A percentile compares a stretch with the other conserved stretches of the same genome.
phyloP scores from a whole-genome alignment of 2,329 filamentous ascomycete species.

The Fulvia fulva region DNA sequence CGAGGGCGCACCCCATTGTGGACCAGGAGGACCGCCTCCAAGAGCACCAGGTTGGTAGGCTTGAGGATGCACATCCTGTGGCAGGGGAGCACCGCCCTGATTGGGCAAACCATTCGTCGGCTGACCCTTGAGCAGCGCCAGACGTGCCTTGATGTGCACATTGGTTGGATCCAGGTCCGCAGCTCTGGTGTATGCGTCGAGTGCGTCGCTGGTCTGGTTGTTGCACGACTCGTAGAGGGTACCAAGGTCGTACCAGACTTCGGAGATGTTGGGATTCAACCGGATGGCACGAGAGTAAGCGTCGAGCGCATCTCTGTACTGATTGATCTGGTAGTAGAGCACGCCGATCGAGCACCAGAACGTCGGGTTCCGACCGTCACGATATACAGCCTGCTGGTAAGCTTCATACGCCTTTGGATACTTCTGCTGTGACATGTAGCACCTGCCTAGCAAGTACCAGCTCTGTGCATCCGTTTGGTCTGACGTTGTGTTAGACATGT shows the following conservation, averaged over 20 bases:
- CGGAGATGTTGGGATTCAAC: slow-evolving; percentile 94
- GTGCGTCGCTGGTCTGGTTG: slow-evolving; percentile 93
- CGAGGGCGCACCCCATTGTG: slow-evolving; percentile 81
- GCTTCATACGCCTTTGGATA: slow-evolving; percentile 98
- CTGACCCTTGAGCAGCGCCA: slow-evolving; percentile 82
- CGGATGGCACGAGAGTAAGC: slow-evolving; percentile 96
- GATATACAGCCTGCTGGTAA: slow-evolving; percentile 96
- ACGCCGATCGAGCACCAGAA: slow-evolving; percentile 99
- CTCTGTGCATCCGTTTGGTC: slow-evolving; percentile 95
- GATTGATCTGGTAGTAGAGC: slow-evolving; percentile 98
- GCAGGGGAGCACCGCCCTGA: slow-evolving; percentile 74
- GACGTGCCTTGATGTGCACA: slow-evolving; percentile 90
- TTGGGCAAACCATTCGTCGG: slow-evolving; percentile 64
- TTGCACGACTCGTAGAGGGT: slow-evolving; percentile 98
- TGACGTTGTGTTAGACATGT: slow-evolving; percentile 38
- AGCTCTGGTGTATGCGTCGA: slow-evolving; percentile 92
- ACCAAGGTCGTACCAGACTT: slow-evolving; percentile 98
- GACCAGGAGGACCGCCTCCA: slow-evolving; percentile 71
- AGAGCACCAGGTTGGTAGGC: slow-evolving; percentile 82
- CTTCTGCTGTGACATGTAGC: slow-evolving; percentile 99
- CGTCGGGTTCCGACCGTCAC: slow-evolving; percentile 93
- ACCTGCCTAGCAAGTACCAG: slow-evolving; percentile 95
- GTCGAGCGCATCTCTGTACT: slow-evolving; percentile 95
- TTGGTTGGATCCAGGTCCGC: slow-evolving; percentile 91
- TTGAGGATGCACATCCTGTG: slow-evolving; percentile 93